A percentile compares a stretch with the other conserved stretches of the same genome.
These are phyloP conservation scores for Farysia itapuensis DNA, from an alignment of 1,284 basidiomycete genomes.

Conservation along the genomic window DNA sequence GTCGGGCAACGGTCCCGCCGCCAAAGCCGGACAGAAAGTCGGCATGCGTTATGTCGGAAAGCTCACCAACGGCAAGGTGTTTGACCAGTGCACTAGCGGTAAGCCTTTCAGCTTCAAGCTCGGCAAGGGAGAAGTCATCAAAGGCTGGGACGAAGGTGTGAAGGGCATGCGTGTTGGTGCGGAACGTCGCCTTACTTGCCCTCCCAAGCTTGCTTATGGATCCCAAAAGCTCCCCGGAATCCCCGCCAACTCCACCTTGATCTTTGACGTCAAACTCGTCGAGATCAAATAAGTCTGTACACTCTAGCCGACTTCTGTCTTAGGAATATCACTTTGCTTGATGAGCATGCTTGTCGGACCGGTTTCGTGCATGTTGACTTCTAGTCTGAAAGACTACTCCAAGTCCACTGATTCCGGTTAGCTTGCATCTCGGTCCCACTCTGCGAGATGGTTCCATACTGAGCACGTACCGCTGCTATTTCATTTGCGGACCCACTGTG, in stretches of 20 bases:
- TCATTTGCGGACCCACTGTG: too few species aligned
- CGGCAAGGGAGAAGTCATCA: slow-evolving; percentile 87
- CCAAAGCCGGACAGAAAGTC: slow-evolving; percentile 81
- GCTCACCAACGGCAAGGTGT: slow-evolving; percentile 78
- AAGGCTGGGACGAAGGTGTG: slow-evolving; percentile 85
- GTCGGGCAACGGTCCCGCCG: slow-evolving; percentile 75
- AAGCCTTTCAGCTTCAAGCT: slow-evolving; percentile 84
- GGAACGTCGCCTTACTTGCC: slow-evolving; percentile 79
- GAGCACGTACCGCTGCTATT: too few species aligned
- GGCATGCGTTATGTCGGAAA: slow-evolving; percentile 89
- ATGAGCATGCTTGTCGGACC: too few species aligned
- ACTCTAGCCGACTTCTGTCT: neutral
- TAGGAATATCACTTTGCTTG: neutral
- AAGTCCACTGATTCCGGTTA: neutral
- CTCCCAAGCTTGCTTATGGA: slow-evolving; percentile 66
- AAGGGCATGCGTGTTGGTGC: slow-evolving; percentile 89
- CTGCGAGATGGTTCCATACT: too few species aligned
- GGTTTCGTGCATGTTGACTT: too few species aligned
- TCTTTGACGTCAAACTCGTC: slow-evolving; percentile 66
- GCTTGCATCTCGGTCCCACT: neutral
- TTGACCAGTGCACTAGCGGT: slow-evolving; percentile 86
- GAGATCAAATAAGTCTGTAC: slow-evolving; percentile 62
- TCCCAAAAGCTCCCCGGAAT: slow-evolving; percentile 64
- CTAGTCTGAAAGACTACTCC: neutral
- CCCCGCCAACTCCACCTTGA: slow-evolving; percentile 64